phyloP scores from a whole-genome alignment of 352 stramenopile genomes.

The Phytophthora pseudosyringae region DNA sequence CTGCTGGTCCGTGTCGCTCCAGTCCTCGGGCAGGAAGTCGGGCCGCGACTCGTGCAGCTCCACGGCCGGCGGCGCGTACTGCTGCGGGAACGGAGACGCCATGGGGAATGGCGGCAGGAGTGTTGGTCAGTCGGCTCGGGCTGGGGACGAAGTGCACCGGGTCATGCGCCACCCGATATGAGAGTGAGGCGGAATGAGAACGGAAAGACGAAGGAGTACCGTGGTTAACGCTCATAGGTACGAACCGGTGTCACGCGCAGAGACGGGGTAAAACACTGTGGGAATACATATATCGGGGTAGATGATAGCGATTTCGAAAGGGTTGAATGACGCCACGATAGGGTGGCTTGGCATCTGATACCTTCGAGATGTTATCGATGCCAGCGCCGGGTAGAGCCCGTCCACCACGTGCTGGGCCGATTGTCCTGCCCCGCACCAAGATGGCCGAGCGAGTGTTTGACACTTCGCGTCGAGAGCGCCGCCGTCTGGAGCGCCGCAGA shows the following conservation, averaged over 20 bases:
- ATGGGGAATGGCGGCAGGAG: slow-evolving; percentile 11
- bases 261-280: background rate
- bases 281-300: background rate
- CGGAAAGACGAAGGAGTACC: slow-evolving; percentile 16
- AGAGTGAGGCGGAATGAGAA: slow-evolving; percentile 5
- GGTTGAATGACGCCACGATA: background rate
- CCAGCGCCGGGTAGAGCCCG: background rate
- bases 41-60: slow-evolving; percentile 22
- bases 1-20: slow-evolving; percentile 51
- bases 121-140: slow-evolving; percentile 8
- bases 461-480: slow-evolving; percentile 3
- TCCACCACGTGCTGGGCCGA: background rate
- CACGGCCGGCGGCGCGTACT: slow-evolving; percentile 19
- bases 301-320: background rate
- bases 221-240: background rate
- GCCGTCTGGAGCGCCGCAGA: slow-evolving; percentile 8
- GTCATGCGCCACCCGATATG: background rate
- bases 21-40: slow-evolving; percentile 43
- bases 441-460: slow-evolving; percentile 14
- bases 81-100: slow-evolving; percentile 31
- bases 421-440: slow-evolving; percentile 16
- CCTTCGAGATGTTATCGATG: slow-evolving; percentile 1
- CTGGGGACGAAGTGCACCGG: slow-evolving; percentile 2
- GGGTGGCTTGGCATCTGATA: background rate
- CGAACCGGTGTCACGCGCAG: slow-evolving; percentile 4